Evolutionary conservation across 2,329 filamentous ascomycete species (phyloP).

Genomic region (Cercospora janseana): DNA sequence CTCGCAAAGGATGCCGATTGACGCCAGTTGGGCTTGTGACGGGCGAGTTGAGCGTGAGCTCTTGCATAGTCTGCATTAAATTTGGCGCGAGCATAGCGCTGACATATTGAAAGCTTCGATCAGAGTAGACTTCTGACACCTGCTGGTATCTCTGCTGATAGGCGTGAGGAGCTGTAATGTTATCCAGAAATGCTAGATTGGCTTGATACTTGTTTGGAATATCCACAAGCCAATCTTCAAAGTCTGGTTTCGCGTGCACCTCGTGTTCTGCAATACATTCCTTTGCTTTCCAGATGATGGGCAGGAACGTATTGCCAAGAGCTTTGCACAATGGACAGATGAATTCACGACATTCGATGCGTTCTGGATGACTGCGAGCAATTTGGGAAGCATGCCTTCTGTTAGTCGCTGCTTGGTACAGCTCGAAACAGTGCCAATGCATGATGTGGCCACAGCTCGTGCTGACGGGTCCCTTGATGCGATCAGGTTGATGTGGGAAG

Average conservation of each 20-base stretch:
- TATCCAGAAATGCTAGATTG: constrained; percentile 50
- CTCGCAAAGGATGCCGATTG: constrained; percentile 20
- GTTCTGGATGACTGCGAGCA: constrained; percentile 88
- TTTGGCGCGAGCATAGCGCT: constrained; percentile 32
- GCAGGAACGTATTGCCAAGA: constrained; percentile 88
- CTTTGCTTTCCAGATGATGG: constrained; percentile 91
- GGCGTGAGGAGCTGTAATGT: constrained; percentile 34
- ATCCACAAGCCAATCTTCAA: constrained; percentile 65
- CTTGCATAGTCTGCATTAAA: constrained; percentile 33
- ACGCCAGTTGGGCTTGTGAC: constrained; percentile 18
- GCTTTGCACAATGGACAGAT: constrained; percentile 97
- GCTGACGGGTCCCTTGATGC: constrained; percentile 72
- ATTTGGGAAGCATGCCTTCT: constrained; percentile 89
- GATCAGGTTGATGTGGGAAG: constrained; percentile 63
- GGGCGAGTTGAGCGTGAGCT: constrained; percentile 29
- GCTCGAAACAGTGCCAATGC: constrained; percentile 94
- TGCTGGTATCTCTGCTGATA: constrained; percentile 35
- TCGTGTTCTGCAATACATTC: constrained; percentile 77
- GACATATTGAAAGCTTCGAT: constrained; percentile 32
- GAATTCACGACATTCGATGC: constrained; percentile 77
- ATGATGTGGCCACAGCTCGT: constrained; percentile 97
- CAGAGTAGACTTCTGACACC: constrained; percentile 28
- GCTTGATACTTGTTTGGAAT: constrained; percentile 53
- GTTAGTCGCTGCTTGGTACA: constrained; percentile 80
- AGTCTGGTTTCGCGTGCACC: constrained; percentile 49